Base-by-base conservation (phyloP, 148 eudicot species). In the Camellia lanceoleosa region DNA sequence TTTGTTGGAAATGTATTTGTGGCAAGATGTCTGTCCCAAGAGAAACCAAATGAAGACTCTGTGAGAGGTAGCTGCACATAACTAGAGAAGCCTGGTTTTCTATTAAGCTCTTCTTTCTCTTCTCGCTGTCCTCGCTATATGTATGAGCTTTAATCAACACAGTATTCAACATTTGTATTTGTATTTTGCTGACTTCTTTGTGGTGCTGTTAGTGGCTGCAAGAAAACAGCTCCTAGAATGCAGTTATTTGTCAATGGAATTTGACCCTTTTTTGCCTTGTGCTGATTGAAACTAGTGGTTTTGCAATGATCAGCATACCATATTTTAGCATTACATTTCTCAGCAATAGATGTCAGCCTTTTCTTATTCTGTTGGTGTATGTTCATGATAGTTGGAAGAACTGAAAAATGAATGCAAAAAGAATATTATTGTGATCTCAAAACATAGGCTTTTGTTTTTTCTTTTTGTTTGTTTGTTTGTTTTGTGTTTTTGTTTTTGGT, bases 11-110 rank as follows among this genome's bases (percentile, higher is more conserved):
- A 89, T 83, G 92, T 94, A 6, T 93, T 91, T 78, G 94, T 49
- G 5, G 97, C 94, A 76, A 93, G 97, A 85, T 93, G 89, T 83
- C 56, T 89, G 84, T 87, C 94, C 4, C 80, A 83, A 49, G 92
- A 88, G 71, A 91, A 91, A 80, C 85, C 91, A 54, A 86, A 89
- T 73, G 91, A 79, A 47, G 97, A 93, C 10, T 91, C 91, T 68
- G 93, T 89, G 15, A 87, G 76, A 81, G 94, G 92, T 30, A 92
- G 94, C 41, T 93, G 97, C 91, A 91, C 94, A 3, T 89, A 86
- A 86, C 94, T 93, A 0, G 92, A 87, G 90, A 90, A 91, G 87
- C 94, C 94, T 0, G 85, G 87, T 67, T 91, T 89, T 85, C 82
- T 63, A 80, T 16, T 88, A 70, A 82, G 51, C 70, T 43, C 47